These are phyloP conservation scores for Dovyalis caffra DNA, from an alignment of 345 rosid genomes.

Conservation along the genomic window DNA sequence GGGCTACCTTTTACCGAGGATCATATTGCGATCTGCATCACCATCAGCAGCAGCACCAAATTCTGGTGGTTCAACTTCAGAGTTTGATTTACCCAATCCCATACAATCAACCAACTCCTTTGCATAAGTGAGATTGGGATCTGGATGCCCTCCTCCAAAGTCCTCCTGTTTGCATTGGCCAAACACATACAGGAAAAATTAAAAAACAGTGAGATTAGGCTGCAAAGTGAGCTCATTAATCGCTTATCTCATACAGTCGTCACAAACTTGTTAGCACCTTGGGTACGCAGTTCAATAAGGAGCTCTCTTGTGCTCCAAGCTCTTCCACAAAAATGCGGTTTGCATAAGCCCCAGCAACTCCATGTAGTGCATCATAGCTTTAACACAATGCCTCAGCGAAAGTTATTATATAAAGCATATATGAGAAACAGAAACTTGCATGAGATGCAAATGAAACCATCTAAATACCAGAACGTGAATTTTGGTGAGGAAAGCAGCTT, in stretches of 20 bases:
- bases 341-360: conserved; percentile 98
- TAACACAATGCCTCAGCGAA: conserved; percentile 20
- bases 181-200: conserved; percentile 8
- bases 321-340: conserved; percentile 90
- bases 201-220: conserved; percentile 1
- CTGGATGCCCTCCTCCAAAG: conserved; percentile 99
- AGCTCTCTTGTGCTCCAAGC: conserved; percentile 82
- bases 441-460: conserved; percentile 20
- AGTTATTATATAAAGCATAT: conserved; percentile 10
- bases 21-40: conserved; percentile 99
- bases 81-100: conserved; percentile 83
- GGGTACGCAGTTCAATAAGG: conserved; percentile 86
- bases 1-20: conserved; percentile 91
- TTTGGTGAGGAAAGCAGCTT: conserved; percentile 85
- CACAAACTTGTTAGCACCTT: conserved; percentile 51
- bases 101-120: conserved; percentile 90
- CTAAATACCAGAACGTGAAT: conserved; percentile 80
- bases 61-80: conserved; percentile 83
- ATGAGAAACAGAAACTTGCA: neutral
- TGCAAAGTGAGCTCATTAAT: neutral
- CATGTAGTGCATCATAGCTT: conserved; percentile 94
- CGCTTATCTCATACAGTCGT: neutral
- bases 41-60: conserved; percentile 99
- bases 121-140: conserved; percentile 98
- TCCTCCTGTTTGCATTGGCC: conserved; percentile 63